Evolutionary conservation across 2,329 filamentous ascomycete species (phyloP).

Genomic region (Chrysoporthe austroafricana): DNA sequence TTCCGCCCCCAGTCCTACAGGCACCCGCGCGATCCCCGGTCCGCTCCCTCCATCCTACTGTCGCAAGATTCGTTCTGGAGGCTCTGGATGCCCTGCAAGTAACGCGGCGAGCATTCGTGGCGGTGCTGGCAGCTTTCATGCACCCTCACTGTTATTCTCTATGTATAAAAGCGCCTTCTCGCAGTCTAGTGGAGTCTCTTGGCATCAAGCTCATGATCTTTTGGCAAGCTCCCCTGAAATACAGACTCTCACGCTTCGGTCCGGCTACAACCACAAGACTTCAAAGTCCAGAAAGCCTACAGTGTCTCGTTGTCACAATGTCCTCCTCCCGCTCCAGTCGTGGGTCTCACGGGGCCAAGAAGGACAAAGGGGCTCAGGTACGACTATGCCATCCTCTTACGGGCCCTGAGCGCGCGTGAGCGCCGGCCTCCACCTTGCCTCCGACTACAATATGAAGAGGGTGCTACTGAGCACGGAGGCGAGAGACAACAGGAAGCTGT

Average conservation of each 20-base stretch:
- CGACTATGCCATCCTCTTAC: not conserved
- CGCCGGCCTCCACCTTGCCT: not conserved
- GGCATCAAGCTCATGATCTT: not conserved
- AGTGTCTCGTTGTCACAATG: not conserved
- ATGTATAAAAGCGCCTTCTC: not conserved
- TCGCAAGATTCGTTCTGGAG: not conserved
- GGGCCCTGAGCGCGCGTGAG: not conserved
- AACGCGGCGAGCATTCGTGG: not conserved
- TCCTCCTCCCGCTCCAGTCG: constrained; percentile 26
- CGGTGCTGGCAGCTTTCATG: not conserved
- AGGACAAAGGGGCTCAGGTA: constrained; percentile 27
- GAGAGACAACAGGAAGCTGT: not conserved
- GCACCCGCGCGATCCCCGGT: not conserved
- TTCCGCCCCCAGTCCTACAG: not conserved
- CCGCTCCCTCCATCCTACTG: not conserved
- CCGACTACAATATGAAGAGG: not conserved
- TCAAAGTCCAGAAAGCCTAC: not conserved
- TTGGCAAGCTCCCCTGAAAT: not conserved
- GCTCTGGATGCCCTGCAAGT: not conserved
- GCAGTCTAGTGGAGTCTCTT: not conserved
- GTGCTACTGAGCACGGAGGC: not conserved
- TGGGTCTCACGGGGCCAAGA: constrained; percentile 19
- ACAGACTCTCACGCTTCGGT: not conserved
- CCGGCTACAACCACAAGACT: not conserved
- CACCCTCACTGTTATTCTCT: not conserved